Evolutionary conservation across 306 rosid species (phyloP).

Genomic region (Cucurbita ficifolia): DNA sequence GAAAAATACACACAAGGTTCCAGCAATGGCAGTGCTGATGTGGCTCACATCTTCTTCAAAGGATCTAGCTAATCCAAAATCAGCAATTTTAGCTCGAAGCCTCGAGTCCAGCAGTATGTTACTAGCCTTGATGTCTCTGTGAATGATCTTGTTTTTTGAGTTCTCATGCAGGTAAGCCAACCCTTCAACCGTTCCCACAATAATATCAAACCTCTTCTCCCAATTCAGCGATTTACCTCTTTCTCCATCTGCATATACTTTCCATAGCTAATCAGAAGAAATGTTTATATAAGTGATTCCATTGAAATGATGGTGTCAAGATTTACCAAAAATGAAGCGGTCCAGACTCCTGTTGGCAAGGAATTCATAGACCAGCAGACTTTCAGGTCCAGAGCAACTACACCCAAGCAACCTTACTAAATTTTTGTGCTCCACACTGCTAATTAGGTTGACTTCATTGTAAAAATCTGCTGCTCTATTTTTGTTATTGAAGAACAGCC

Average conservation of each 20-base stretch:
- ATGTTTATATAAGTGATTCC: not conserved
- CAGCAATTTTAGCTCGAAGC: conserved; percentile 80
- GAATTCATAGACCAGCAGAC: conserved; percentile 74
- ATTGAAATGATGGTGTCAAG: not conserved
- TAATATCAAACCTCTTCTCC: conserved; percentile 68
- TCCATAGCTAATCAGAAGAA: not conserved
- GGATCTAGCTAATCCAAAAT: conserved; percentile 90
- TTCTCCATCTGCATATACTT: conserved; percentile 27
- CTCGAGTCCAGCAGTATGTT: conserved; percentile 72
- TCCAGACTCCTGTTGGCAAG: conserved; percentile 77
- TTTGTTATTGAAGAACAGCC: conserved; percentile 75
- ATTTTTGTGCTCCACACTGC: conserved; percentile 74
- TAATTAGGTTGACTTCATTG: conserved; percentile 77
- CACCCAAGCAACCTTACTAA: conserved; percentile 75
- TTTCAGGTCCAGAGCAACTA: conserved; percentile 95
- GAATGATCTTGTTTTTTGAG: conserved; percentile 53
- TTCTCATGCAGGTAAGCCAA: conserved; percentile 74
- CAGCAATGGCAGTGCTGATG: conserved; percentile 93
- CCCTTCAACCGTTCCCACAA: conserved; percentile 69
- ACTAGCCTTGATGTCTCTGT: conserved; percentile 88
- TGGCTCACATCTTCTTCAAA: conserved; percentile 82
- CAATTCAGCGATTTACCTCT: conserved; percentile 56
- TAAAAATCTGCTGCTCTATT: conserved; percentile 79
- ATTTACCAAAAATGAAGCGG: conserved; percentile 65
- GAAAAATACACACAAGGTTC: conserved; percentile 48